A percentile compares a stretch with the other conserved stretches of the same genome.
Evolutionary conservation across 2,329 filamentous ascomycete genomes (phyloP).

Genomic region (Truncatella angustata): DNA sequence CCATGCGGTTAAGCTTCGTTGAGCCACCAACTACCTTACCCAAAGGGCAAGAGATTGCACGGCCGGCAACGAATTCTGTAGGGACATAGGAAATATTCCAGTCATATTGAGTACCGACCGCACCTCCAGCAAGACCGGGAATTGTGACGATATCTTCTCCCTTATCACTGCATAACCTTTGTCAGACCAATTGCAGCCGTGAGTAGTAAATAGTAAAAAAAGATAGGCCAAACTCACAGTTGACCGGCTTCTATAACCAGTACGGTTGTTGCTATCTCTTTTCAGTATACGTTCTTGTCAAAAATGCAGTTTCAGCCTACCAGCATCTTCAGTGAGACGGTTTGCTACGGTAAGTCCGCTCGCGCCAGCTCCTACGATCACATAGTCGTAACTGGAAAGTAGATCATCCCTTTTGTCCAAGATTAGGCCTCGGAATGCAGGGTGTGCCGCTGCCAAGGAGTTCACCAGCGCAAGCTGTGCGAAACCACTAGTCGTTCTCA

Average conservation of each 20-base stretch:
- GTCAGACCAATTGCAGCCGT: too few relatives aligned
- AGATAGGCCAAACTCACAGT: too few relatives aligned
- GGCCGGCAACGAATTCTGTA: neutral
- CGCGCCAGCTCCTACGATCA: conserved; percentile 25
- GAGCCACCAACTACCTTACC: conserved; percentile 39
- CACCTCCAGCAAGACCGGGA: conserved; percentile 1
- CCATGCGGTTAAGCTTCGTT: conserved; percentile 39
- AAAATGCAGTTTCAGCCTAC: conserved; percentile 21
- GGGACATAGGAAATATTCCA: conserved; percentile 1
- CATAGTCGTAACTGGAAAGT: conserved; percentile 17
- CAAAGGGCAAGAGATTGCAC: conserved; percentile 15
- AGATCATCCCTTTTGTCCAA: neutral
- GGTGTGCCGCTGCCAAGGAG: neutral
- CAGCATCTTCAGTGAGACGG: conserved; percentile 21
- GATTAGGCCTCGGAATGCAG: neutral
- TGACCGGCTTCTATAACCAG: conserved; percentile 25
- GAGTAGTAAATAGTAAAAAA: too few relatives aligned
- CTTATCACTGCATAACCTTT: neutral
- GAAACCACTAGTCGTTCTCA: neutral
- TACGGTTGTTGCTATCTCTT: conserved; percentile 18
- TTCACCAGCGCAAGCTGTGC: neutral
- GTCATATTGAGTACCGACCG: conserved; percentile 3
- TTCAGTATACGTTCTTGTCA: neutral
- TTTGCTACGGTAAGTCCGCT: conserved; percentile 25
- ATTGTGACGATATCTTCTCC: conserved; percentile 3